Evolutionary conservation across 2,329 filamentous ascomycete genomes (phyloP), one percentile per base, ranked within the genome.

Genomic region (Sphaerulina vaccinii): DNA sequence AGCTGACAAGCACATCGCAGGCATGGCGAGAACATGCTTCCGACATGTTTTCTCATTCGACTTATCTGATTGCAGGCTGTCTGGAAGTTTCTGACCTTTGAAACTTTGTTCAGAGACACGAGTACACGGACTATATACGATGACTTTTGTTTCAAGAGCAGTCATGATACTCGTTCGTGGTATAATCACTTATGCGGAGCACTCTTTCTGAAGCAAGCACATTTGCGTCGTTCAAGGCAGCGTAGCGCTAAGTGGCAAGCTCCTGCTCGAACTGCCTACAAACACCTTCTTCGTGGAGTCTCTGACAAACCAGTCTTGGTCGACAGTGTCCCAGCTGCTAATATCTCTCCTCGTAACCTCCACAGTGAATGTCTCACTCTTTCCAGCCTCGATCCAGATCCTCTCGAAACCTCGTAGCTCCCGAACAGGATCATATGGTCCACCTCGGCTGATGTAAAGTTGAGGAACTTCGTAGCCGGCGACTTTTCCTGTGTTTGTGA

Each of bases 261-360:
- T 80, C 61, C 81, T 75, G 49, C 79, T 83, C 3, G 76, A 80
- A 55, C 73, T 75, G 27, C 81, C 82, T 2, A 84, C 80, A 56
- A 77, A 79, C 24, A 83, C 75, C 53, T 71, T 81, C 74, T 83
- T 83, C 40, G 74, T 71, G 53, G 79, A 73, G 21, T 73, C 63
- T 37, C 72, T 74, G 42, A 84, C 74, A 37, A 89, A 81, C 78
- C 78, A 80, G 55, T 77, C 72, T 70, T 80, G 77, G 58, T 63
- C 47, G 43, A 54, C 63, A 3, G 71, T 67, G 54, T 79, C 76
- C 77, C 78, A 81, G 19, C 75, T 73, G 49, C 75, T 77, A 33
- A 77, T 54, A 55, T 77, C 75, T 60, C 70, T 71, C 55, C 71
- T 64, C 48, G 71, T 73, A 39, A 77, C 54, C 40, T 62, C 55